These are phyloP conservation scores for Pilasporangium apinafurcum DNA, from an alignment of 352 stramenopile genomes.

Conservation along the genomic window DNA sequence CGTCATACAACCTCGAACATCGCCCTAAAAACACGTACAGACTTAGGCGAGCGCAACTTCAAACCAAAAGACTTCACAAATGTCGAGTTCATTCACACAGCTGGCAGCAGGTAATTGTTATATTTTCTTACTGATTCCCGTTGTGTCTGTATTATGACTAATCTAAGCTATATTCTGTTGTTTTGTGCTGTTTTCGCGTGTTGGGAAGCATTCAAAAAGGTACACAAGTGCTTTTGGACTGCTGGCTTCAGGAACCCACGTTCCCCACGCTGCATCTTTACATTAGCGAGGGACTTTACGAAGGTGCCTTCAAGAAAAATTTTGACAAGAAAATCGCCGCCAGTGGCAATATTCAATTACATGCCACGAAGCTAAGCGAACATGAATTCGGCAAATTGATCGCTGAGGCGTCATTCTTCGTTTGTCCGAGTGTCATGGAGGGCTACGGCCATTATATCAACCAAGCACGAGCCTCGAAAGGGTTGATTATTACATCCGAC, in stretches of 20 bases:
- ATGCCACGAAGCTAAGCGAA: constrained; percentile 5
- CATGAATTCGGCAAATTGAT: constrained; percentile 32
- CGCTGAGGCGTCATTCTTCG: constrained; percentile 29
- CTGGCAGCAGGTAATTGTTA: constrained; percentile 9
- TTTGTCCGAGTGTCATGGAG: constrained; percentile 53
- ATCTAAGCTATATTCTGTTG: neutral
- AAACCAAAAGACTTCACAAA: constrained; percentile 21
- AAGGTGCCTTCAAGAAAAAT: constrained; percentile 10
- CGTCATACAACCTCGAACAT: constrained; percentile 55
- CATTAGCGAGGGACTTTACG: constrained; percentile 24
- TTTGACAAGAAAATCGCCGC: constrained; percentile 8
- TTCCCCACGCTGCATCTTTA: constrained; percentile 36
- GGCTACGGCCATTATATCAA: constrained; percentile 75
- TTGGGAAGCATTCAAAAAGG: constrained; percentile 36
- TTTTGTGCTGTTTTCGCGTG: constrained; percentile 3
- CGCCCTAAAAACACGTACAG: constrained; percentile 17
- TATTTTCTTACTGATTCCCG: neutral
- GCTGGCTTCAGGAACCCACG: constrained; percentile 30
- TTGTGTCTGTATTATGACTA: neutral
- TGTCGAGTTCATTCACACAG: constrained; percentile 27
- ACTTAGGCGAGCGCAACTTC: constrained; percentile 12
- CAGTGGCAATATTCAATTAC: constrained; percentile 14
- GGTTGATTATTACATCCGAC: constrained; percentile 36
- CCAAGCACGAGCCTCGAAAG: constrained; percentile 36
- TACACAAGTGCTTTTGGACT: constrained; percentile 32